Conservation (phyloP, 2,329 filamentous ascomycete species). For the Salinomyces thailandicus region DNA sequence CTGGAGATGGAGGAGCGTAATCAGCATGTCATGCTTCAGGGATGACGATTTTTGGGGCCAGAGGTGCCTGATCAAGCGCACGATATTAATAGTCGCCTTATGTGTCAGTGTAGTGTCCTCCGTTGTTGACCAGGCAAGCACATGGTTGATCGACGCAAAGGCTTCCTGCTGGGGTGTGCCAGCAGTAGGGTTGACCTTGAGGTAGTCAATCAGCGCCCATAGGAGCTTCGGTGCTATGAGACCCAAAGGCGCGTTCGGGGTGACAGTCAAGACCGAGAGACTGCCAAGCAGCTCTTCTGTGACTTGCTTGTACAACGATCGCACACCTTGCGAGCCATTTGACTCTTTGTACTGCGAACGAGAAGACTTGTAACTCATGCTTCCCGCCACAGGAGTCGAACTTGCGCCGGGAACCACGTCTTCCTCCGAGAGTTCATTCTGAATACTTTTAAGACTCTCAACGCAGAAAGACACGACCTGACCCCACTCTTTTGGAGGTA, state of each 20-base stretch:
- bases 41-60: constrained; percentile 47
- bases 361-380: constrained; percentile 17
- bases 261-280: constrained; percentile 19
- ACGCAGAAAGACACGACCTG: constrained; percentile 61
- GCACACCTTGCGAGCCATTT: constrained; percentile 15
- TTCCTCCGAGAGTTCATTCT: constrained; percentile 15
- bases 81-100: constrained; percentile 47
- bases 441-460: constrained; percentile 39
- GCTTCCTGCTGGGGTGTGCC: constrained; percentile 54
- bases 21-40: constrained; percentile 64
- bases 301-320: constrained; percentile 14
- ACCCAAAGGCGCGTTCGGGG: constrained; percentile 22
- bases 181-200: constrained; percentile 39
- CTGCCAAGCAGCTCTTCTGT: constrained; percentile 23
- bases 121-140: constrained; percentile 55
- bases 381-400: constrained; percentile 5
- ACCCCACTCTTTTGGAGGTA: constrained; percentile 60
- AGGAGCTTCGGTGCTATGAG: constrained; percentile 10
- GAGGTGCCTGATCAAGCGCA: constrained; percentile 63
- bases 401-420: constrained; percentile 3
- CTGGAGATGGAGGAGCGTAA: constrained; percentile 54
- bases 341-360: constrained; percentile 16
- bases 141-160: constrained; percentile 63
- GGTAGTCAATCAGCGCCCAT: constrained; percentile 28
- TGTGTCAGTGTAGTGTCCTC: constrained; percentile 57